These are phyloP conservation scores for Gypsophila paniculata DNA, from an alignment of 179 eudicot genomes.

Conservation along the genomic window DNA sequence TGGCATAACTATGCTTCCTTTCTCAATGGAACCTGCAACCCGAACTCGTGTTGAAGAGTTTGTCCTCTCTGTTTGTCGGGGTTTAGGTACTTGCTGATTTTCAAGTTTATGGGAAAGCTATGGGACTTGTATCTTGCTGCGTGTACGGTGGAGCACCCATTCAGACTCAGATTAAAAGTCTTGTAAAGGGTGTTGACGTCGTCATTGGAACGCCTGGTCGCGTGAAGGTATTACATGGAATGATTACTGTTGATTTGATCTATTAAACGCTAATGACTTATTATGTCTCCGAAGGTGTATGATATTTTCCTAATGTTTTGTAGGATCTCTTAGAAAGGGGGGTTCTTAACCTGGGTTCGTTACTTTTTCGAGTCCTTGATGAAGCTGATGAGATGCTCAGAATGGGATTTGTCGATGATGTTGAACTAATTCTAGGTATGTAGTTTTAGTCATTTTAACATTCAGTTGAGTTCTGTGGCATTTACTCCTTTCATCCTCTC, in stretches of 20 bases:
- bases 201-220: conserved; percentile 89
- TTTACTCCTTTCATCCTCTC: background rate
- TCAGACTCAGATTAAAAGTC: conserved; percentile 41
- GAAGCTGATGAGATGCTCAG: conserved; percentile 97
- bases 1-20: background rate
- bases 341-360: conserved; percentile 61
- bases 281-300: background rate
- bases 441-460: background rate
- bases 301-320: no score
- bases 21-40: background rate
- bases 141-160: conserved; percentile 79
- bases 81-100: conserved; percentile 64
- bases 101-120: conserved; percentile 60
- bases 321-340: conserved; percentile 82
- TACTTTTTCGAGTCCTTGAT: conserved; percentile 85
- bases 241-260: background rate
- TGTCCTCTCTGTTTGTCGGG: background rate
- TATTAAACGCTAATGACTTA: background rate
- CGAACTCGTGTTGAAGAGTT: background rate
- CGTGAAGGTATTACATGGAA: conserved; percentile 53
- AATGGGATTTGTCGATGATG: conserved; percentile 97
- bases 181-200: conserved; percentile 74
- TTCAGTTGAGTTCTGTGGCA: background rate
- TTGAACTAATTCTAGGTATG: conserved; percentile 75
- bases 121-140: conserved; percentile 60